Evolutionary conservation across 1,284 basidiomycete species (phyloP).

Genomic region (Psilocybe mexicana): DNA sequence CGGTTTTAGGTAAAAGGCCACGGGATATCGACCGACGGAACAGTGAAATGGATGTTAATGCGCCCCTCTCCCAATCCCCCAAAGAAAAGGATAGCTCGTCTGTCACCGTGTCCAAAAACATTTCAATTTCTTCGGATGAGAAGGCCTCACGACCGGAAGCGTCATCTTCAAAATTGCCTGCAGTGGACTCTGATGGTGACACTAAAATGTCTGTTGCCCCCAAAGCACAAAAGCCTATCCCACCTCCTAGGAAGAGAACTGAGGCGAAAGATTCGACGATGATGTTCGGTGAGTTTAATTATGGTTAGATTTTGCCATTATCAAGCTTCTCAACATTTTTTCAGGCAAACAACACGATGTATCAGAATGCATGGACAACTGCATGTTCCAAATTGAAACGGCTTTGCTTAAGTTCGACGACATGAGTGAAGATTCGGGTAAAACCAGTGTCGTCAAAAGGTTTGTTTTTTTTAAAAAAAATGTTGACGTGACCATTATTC

Average conservation of each 20-base stretch:
- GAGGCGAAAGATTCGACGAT: conserved; percentile 72
- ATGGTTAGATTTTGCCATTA: conserved; percentile 2
- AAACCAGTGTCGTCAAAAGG: conserved; percentile 81
- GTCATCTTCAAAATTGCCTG: conserved; percentile 29
- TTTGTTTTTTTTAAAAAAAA: conserved; percentile 28
- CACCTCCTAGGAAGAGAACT: conserved; percentile 59
- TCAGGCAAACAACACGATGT: conserved; percentile 96
- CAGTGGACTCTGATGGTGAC: conserved; percentile 37
- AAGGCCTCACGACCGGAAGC: conserved; percentile 20
- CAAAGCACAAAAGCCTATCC: conserved; percentile 50
- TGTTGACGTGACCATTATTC: background rate
- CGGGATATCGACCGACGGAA: conserved; percentile 46
- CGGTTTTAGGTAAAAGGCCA: conserved; percentile 73
- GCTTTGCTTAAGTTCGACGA: conserved; percentile 82
- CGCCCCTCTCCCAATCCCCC: conserved; percentile 33
- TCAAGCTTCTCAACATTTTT: background rate
- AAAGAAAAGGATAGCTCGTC: conserved; percentile 47
- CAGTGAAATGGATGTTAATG: conserved; percentile 52
- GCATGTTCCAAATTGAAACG: conserved; percentile 97
- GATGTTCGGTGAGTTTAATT: conserved; percentile 78
- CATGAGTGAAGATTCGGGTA: conserved; percentile 50
- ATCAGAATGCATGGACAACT: conserved; percentile 98
- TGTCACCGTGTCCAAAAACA: conserved; percentile 47
- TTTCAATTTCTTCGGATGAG: conserved; percentile 33
- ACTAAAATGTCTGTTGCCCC: conserved; percentile 42